These are phyloP conservation scores for Solanum piurae DNA, from an alignment of 257 asterid species.

Conservation along the genomic window DNA sequence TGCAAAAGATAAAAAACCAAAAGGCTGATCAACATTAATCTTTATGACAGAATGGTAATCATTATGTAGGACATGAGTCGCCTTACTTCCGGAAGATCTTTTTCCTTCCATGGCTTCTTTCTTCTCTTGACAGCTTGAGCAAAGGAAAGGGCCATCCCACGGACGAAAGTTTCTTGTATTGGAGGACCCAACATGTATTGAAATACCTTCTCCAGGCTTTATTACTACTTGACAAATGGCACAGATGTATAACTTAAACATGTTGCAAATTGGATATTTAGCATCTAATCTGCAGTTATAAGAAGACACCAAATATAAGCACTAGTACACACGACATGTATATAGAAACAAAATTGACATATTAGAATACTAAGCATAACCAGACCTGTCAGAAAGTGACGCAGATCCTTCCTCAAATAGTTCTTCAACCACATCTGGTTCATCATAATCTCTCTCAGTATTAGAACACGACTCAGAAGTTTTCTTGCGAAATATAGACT, in stretches of 20 bases:
- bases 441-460: conserved; percentile 25
- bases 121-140: conserved; percentile 66
- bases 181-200: conserved; percentile 37
- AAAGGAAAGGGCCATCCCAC: conserved; percentile 84
- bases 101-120: conserved; percentile 85
- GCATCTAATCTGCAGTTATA: conserved; percentile 37
- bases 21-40: not conserved
- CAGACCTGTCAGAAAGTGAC: conserved; percentile 59
- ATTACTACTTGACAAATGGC: conserved; percentile 72
- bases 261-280: conserved; percentile 67
- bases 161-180: conserved; percentile 43
- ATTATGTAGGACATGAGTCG: not conserved
- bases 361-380: not conserved
- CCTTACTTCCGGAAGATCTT: conserved; percentile 51
- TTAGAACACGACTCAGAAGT: conserved; percentile 32
- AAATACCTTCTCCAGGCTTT: conserved; percentile 69
- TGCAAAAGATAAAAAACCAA: not conserved
- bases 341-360: not conserved
- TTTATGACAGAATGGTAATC: not conserved
- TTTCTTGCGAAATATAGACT: conserved; percentile 55
- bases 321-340: not conserved
- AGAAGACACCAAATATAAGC: not conserved
- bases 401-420: conserved; percentile 82
- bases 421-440: conserved; percentile 57
- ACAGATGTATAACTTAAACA: conserved; percentile 65